Base-by-base conservation (phyloP, 2,329 filamentous ascomycete species). In the Mollisiaceae sp. region DNA sequence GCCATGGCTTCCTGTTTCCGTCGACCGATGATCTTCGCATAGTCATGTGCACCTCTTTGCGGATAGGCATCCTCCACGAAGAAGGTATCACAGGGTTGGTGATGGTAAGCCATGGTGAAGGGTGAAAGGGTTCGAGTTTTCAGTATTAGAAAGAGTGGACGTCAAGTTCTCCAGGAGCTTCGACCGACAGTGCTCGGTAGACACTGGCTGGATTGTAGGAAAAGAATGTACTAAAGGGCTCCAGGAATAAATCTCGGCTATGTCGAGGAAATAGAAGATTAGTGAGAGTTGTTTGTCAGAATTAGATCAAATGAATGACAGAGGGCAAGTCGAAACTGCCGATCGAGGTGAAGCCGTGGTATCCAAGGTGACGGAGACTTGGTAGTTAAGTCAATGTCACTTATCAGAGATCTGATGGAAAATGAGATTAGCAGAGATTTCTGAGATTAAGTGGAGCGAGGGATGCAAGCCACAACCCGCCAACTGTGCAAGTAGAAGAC, bases 1-100 rank as follows among this genome's bases (percentile, higher is more conserved):
- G 91, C 93, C 73, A 98, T 91, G 71, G 91, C 90, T 76, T 94
- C 92, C 79, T 97, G 94, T 74, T 89, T 89, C 80, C 94, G 89
- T 76, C 91, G 89, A 66, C 91, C 90, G 73, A 95, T 82, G 75
- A 92, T 86, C 79, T 90, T 92, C 72, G 90, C 87, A 67, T 92
- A 89, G 74, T 95, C 91, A 75, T 90, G 88, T 67, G 89, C 83
- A 39, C 41, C 47, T 71, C 69, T 55, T 65, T 68, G 68, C 39
- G 72, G 69, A 62, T 74, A 75, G 15, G 71, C 70, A 60, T 76
- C 82, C 73, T 91, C 89, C 63, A 90, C 86, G 73, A 91, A 91
- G 79, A 85, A 91, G 65, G 84, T 88, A 70, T 90, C 88, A 77
- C 89, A 91, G 63, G 86, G 85, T 72, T 88, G 87, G 77, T 66